A percentile compares a stretch with the other conserved stretches of the same genome.
Conservation (phyloP, 176 grass and related monocot genomes). For the Canna indica region DNA sequence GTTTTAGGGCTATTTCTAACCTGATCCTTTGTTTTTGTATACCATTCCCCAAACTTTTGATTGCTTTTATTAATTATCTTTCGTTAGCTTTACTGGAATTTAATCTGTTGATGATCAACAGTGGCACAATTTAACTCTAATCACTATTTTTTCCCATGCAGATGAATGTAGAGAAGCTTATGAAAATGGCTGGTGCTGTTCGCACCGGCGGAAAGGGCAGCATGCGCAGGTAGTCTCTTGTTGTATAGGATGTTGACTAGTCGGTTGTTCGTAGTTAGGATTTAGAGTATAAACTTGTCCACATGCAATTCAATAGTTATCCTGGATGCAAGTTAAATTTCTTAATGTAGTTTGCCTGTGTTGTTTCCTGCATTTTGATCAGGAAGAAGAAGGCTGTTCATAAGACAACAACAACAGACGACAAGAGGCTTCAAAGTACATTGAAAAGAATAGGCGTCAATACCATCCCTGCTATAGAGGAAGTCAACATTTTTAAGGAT, state of each 20-base stretch:
- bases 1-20: not conserved
- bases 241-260: not conserved
- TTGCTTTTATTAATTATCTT: too few relatives aligned
- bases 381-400: slow-evolving; percentile 99
- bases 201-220: slow-evolving; percentile 2
- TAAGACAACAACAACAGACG: slow-evolving; percentile 78
- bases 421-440: slow-evolving; percentile 90
- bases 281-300: not conserved
- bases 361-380: not conserved
- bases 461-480: slow-evolving; percentile 83
- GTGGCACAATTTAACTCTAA: not conserved
- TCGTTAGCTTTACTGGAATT: not conserved
- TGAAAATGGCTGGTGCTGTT: not conserved
- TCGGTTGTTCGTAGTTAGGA: not conserved
- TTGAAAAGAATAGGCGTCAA: slow-evolving; percentile 93
- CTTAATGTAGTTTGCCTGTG: not conserved
- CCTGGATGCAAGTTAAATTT: not conserved
- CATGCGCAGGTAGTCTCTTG: not conserved
- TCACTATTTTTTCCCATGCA: not conserved
- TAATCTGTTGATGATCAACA: not conserved
- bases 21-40: not conserved
- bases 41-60: too few relatives aligned
- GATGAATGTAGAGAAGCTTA: not conserved
- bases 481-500: slow-evolving; percentile 97
- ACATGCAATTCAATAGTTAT: too few relatives aligned